Evolutionary conservation across 2,329 filamentous ascomycete genomes (phyloP), one percentile per base, ranked within the genome.

Genomic region (Periconia digitata): DNA sequence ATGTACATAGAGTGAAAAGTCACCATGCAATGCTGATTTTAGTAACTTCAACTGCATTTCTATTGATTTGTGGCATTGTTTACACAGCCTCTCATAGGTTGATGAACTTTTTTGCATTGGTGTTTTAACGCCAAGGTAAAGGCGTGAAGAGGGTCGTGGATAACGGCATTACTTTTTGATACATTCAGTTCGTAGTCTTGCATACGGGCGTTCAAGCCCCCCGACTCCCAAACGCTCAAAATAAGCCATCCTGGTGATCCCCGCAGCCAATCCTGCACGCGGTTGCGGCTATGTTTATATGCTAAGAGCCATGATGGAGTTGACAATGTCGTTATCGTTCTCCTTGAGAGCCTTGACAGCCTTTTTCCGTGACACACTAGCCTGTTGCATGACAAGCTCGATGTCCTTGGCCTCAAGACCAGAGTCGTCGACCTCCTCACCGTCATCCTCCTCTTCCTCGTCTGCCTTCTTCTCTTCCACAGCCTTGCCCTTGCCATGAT

Each of bases 251-350:
- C 39, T 43, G 49, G 35, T 50, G 49, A 47, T 38, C 49, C 40
- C 37, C 36, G 10, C 37, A 12, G 22, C 21, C 18, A 18, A 23
- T 44, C 38, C 34, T 21, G 23, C 21, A 34, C 27, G 17, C 34
- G 17, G 27, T 4, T 18, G 2, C 29, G 17, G 29, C 12, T 35
- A n/a, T 48, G 49, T 54, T 60, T 70, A 80, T 78, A 79, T 79
- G 69, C 77, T 80, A 56, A 99, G 80, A 64, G 92, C 92, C 94
- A 99, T 99, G 80, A 99, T 99, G 67, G 94, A 96, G 84, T 99
- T 99, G 82, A 99, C 94, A 79, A 99, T 99, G 74, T 99, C 94
- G 71, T 97, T 96, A 79, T 97, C 92, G 74, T 99, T 99, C 82
- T 97, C 94, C 82, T 91, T 92, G 72, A 99, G 83, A 48, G 95